Evolutionary conservation across 345 rosid species (phyloP), one percentile per base, ranked within the genome.

Genomic region (Boechera divaricarpa): DNA sequence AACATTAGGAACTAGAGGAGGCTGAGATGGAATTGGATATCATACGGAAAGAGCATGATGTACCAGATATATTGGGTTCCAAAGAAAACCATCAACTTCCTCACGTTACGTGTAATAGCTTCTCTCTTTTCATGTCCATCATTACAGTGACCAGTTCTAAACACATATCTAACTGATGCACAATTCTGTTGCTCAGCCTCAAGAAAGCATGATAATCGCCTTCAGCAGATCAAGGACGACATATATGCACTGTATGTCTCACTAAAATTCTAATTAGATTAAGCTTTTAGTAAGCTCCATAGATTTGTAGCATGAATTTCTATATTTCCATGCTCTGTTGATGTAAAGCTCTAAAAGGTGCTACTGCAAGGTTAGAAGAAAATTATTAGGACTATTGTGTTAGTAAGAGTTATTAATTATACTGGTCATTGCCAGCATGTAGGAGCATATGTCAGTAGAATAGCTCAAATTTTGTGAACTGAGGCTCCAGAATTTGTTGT

Each of bases 21-120:
- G 94, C 89, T 75, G 92, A 91, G 77, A 73, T 91, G 51, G 94
- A 91, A 73, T 72, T 89, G 63, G 90, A 88, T 33, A 68, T 91
- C 67, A 69, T 91, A 77, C 84, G 57, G 73, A 85, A 83, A 66
- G 94, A 86, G 60, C 62, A 72, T 66, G 78, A 68, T 28, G 49
- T 60, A 10, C 69, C 58, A 35, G 85, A 83, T 72, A 71, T 85
- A 53, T 67, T 73, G 13, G 70, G 58, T 74, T 79, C 74, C 63
- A 69, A 65, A 54, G 84, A 79, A 52, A 82, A 68, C 52, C 59
- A 73, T 71, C 83, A 79, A 67, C 71, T 75, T 68, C 61, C 82
- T 24, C 73, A 48, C 63, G 33, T 73, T 53, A 74, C 82, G 26
- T 77, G 90, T 89, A 80, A 64, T 51, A n/a, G 48, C 52, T 70